Percentiles rank a stretch among this genome's conserved stretches.
These are phyloP conservation scores for Phytophthora chlamydospora DNA, from an alignment of 352 stramenopile genomes.

Conservation along the genomic window DNA sequence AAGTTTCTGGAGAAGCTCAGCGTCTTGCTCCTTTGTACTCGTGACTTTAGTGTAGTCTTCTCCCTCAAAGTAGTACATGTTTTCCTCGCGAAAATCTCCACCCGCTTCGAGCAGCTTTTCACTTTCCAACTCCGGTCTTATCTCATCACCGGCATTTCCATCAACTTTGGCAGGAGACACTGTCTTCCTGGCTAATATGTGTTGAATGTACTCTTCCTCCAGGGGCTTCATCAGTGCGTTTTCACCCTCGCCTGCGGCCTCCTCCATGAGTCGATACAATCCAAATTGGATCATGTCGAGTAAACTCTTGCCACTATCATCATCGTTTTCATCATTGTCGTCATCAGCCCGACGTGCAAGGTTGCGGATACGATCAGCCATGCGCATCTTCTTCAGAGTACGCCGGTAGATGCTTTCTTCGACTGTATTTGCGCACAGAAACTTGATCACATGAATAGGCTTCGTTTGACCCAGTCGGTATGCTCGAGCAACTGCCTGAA, in stretches of 20 bases:
- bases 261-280: slow-evolving; percentile 69
- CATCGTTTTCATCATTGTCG: slow-evolving; percentile 37
- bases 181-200: slow-evolving; percentile 46
- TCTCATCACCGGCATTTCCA: slow-evolving; percentile 11
- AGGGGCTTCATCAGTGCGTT: slow-evolving; percentile 52
- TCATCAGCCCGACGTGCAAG: slow-evolving; percentile 45
- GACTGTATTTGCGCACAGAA: slow-evolving; percentile 74
- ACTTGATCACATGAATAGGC: slow-evolving; percentile 81
- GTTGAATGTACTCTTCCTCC: slow-evolving; percentile 60
- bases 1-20: slow-evolving; percentile 46
- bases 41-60: slow-evolving; percentile 66
- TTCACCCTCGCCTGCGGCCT: slow-evolving; percentile 32
- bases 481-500: slow-evolving; percentile 73
- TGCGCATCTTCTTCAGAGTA: slow-evolving; percentile 69
- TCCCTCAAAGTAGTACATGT: slow-evolving; percentile 89
- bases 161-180: slow-evolving; percentile 3
- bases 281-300: slow-evolving; percentile 81
- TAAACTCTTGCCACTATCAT: slow-evolving; percentile 52
- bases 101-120: slow-evolving; percentile 59
- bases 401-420: slow-evolving; percentile 84
- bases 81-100: slow-evolving; percentile 71
- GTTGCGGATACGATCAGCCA: slow-evolving; percentile 76
- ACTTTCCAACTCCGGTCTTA: slow-evolving; percentile 28
- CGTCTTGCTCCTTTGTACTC: slow-evolving; percentile 46
- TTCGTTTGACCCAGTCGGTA: slow-evolving; percentile 80